Evolutionary conservation across 1,284 basidiomycete species (phyloP).

Genomic region (Pterulicium gracile): DNA sequence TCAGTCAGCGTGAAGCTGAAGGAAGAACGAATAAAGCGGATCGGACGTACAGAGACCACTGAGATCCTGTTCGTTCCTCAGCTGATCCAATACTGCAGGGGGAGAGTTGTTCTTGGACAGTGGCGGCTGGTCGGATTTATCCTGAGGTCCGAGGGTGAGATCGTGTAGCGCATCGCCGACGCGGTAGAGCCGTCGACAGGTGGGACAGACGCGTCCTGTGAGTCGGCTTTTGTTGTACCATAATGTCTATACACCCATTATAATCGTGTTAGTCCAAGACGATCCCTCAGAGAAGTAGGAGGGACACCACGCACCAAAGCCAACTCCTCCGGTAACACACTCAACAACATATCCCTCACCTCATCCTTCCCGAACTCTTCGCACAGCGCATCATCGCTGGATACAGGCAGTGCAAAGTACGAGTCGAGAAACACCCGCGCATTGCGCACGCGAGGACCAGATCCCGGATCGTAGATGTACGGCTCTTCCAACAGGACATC

Average conservation of each 20-base stretch:
- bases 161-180: conserved; percentile 53
- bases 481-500: conserved; percentile 22
- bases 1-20: conserved; percentile 4
- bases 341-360: conserved; percentile 57
- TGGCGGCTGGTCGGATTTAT: not conserved
- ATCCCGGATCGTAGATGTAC: conserved; percentile 64
- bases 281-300: not conserved
- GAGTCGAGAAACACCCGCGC: conserved; percentile 46
- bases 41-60: conserved; percentile 61
- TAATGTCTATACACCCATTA: conserved; percentile 52
- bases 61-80: conserved; percentile 51
- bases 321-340: conserved; percentile 57
- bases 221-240: conserved; percentile 76
- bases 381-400: conserved; percentile 49
- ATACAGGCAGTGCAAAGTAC: conserved; percentile 50
- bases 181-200: conserved; percentile 59
- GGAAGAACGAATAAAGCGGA: not conserved
- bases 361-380: conserved; percentile 66
- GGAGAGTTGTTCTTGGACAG: conserved; percentile 6
- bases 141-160: conserved; percentile 23
- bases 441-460: conserved; percentile 62
- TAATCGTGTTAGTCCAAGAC: too few species aligned
- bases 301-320: conserved; percentile 42
- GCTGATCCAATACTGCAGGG: conserved; percentile 26
- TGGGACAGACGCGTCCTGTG: conserved; percentile 59